These are phyloP conservation scores for Cladosporium sp. DNA, from an alignment of 2,329 filamentous ascomycete species.

Conservation along the genomic window DNA sequence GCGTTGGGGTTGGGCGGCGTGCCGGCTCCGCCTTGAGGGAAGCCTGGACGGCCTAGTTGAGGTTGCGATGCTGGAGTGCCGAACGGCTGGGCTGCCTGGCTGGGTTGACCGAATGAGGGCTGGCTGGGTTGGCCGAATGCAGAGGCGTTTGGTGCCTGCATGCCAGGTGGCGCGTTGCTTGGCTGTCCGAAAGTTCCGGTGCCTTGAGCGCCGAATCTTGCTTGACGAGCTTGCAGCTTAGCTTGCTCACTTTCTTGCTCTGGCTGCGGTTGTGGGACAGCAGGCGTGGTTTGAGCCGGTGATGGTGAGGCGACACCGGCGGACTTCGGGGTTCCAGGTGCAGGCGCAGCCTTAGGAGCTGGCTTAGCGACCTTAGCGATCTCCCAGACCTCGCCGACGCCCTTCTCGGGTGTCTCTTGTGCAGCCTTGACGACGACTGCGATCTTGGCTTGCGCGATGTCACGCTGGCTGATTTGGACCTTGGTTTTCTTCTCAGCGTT, in stretches of 20 bases:
- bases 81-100: constrained; percentile 2
- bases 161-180: constrained; percentile 9
- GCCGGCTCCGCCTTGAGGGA: constrained; percentile 2
- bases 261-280: constrained; percentile 9
- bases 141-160: constrained; percentile 2
- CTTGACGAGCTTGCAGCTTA: constrained; percentile 22
- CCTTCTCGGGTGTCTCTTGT: constrained; percentile 75
- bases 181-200: constrained; percentile 21
- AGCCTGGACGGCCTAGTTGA: constrained; percentile 10
- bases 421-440: constrained; percentile 76
- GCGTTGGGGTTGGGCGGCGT: constrained; percentile 20
- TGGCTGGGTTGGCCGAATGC: constrained; percentile 19
- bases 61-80: constrained; percentile 1
- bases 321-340: constrained; percentile 16
- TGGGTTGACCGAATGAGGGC: constrained; percentile 7
- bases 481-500: constrained; percentile 53
- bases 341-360: constrained; percentile 20
- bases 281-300: constrained; percentile 2
- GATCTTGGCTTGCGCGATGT: constrained; percentile 65
- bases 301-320: constrained; percentile 8
- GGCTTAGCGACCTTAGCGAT: constrained; percentile 61
- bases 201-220: constrained; percentile 22
- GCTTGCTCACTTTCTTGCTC: constrained; percentile 16
- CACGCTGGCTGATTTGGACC: constrained; percentile 70
- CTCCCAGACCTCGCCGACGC: constrained; percentile 84